Percentiles rank a stretch among this genome's conserved stretches.
Conservation (phyloP, 225 moss, liverwort and hornwort genomes). For the Takakia lepidozioides region DNA sequence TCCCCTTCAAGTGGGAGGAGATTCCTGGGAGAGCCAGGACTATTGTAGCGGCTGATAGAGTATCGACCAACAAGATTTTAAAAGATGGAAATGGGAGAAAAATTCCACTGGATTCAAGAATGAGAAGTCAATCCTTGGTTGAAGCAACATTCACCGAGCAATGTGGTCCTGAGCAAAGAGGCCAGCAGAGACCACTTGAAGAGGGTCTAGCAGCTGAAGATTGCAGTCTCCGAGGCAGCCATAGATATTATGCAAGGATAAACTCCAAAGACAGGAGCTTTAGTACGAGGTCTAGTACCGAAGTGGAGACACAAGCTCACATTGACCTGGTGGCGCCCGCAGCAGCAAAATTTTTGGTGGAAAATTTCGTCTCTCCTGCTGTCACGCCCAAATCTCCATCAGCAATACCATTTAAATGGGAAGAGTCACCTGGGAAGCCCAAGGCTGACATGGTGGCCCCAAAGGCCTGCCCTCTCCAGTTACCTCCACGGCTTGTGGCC, state of each 20-base stretch:
- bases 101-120: no score
- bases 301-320: no score
- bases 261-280: background rate
- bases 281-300: no score
- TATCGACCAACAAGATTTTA: no score
- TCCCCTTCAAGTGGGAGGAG: slow-evolving; percentile 44
- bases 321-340: background rate
- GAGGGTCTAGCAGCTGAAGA: slow-evolving; percentile 5
- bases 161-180: no score
- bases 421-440: slow-evolving; percentile 39
- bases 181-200: background rate
- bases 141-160: no score
- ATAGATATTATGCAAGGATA: slow-evolving; percentile 4
- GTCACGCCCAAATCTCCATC: background rate
- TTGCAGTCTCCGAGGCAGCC: slow-evolving; percentile 27
- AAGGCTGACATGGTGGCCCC: slow-evolving; percentile 6
- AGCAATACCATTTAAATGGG: slow-evolving; percentile 50
- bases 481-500: slow-evolving; percentile 36
- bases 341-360: slow-evolving; percentile 8
- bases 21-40: slow-evolving; percentile 29
- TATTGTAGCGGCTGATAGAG: no score
- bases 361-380: background rate
- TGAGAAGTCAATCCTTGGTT: no score
- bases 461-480: slow-evolving; percentile 16
- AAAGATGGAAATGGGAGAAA: no score